Evolutionary conservation across 2,329 filamentous ascomycete species (phyloP).

Genomic region (Arthrobotrys musiformis): DNA sequence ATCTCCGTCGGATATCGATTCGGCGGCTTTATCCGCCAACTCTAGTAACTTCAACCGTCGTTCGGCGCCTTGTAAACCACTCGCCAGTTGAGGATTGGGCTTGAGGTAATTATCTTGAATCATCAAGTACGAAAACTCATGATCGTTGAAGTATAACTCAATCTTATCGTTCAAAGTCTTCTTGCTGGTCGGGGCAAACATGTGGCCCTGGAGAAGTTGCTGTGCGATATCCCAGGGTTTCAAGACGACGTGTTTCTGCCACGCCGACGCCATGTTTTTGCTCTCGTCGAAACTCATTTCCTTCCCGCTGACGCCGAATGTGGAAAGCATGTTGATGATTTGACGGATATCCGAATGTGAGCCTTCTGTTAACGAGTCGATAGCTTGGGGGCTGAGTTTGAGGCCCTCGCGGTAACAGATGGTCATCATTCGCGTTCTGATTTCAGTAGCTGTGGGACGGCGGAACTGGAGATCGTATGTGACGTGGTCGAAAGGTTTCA

Average conservation of each 20-base stretch:
- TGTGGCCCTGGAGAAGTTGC: conserved; percentile 87
- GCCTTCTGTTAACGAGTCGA: conserved; percentile 94
- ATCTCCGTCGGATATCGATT: conserved; percentile 97
- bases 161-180: conserved; percentile 95
- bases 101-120: conserved; percentile 97
- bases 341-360: conserved; percentile 96
- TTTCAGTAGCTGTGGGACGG: conserved; percentile 88
- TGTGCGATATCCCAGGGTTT: conserved; percentile 98
- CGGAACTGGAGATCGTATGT: conserved; percentile 87
- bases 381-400: conserved; percentile 81
- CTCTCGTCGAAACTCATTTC: conserved; percentile 82
- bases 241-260: conserved; percentile 96
- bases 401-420: conserved; percentile 92
- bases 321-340: conserved; percentile 98
- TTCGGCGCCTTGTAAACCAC: conserved; percentile 73
- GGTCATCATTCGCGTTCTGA: conserved; percentile 90
- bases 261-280: conserved; percentile 92
- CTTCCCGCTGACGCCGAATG: conserved; percentile 81
- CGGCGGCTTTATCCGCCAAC: conserved; percentile 84
- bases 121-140: conserved; percentile 97
- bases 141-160: conserved; percentile 98
- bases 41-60: conserved; percentile 84
- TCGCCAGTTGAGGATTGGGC: conserved; percentile 76
- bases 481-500: conserved; percentile 94
- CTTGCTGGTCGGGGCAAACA: conserved; percentile 85